phyloP scores from a whole-genome alignment of 2,329 filamentous ascomycete genomes.

The Calonectria pauciramosa region DNA sequence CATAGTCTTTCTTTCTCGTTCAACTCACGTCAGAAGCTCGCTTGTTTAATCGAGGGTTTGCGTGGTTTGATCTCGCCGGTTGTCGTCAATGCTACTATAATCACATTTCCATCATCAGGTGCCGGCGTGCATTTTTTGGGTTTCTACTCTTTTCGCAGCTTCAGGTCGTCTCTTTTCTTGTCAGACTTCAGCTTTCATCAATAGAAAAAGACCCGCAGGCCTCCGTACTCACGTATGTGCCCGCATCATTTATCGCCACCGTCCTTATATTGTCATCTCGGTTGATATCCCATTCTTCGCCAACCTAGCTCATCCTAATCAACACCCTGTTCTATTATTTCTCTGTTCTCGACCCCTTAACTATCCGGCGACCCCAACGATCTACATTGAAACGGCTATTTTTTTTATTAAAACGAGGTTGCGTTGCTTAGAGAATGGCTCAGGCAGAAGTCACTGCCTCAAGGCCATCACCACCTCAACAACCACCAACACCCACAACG shows the following conservation, averaged over 20 bases:
- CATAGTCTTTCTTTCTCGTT: constrained; percentile 32
- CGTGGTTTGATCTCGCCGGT: constrained; percentile 27
- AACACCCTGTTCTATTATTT: constrained; percentile 24
- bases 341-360: not conserved
- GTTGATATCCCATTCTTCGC: constrained; percentile 25
- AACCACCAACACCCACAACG: constrained; percentile 41
- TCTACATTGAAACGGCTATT: not conserved
- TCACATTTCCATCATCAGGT: constrained; percentile 32
- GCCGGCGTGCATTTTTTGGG: constrained; percentile 32
- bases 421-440: constrained; percentile 48
- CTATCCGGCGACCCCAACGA: not conserved
- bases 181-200: constrained; percentile 22
- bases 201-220: constrained; percentile 32
- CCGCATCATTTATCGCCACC: constrained; percentile 27
- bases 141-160: constrained; percentile 33
- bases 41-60: constrained; percentile 35
- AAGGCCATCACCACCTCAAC: constrained; percentile 45
- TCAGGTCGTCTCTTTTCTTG: constrained; percentile 30
- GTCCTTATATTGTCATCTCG: constrained; percentile 28
- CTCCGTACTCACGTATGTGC: constrained; percentile 36
- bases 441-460: constrained; percentile 46
- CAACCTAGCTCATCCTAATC: constrained; percentile 25
- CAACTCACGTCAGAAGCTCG: constrained; percentile 28
- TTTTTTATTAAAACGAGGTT: constrained; percentile 17
- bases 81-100: constrained; percentile 33